Evolutionary conservation across 2,329 filamentous ascomycete species (phyloP), one percentile per base, ranked within the genome.

Genomic region (Phaeophleospora eucalypticola): DNA sequence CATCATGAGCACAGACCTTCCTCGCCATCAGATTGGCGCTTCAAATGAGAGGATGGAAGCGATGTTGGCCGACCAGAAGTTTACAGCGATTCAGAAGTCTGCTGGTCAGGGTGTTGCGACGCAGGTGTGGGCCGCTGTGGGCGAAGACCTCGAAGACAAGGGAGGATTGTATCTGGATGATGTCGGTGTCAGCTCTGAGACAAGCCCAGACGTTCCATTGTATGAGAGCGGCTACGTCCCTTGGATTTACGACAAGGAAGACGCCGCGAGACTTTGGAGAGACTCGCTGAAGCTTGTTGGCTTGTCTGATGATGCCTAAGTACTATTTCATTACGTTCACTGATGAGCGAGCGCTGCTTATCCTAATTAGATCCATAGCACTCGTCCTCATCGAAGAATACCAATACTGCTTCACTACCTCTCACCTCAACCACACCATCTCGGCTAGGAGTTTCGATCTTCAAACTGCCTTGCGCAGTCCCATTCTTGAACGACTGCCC

Each of bases 361-460:
- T n/a, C n/a, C n/a, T n/a, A n/a, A n/a, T 38, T 4, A 4, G 36
- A 18, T 19, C 33, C 33, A 14, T 37, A 44, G 17, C 17, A 20
- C 18, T 49, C 43, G 14, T 51, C 39, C 14, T 53, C 42, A 16
- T 58, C 52, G 36, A 59, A 61, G 41, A 58, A 60, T 1, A 62
- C 48, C 9, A 63, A 50, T 9, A 63, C 57, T 4, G 61, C 59
- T 42, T 63, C 61, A 35, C 59, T 63, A 2, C 58, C 61, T 40
- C 61, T 49, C 2, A 61, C 54, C 1, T 32, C 45, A 3, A 60
- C 57, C 32, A 56, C 15, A 2, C 52, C 52, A 16, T 58, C 56
- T 7, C 12, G 16, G 12, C 47, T 52, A 1, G 60, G 51, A 19
- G 42, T 20, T 15, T 62, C 58, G 8, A 60, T 49, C 2, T n/a